A percentile compares a stretch with the other conserved stretches of the same genome.
These are phyloP conservation scores for Nitzschia sp. DNA, from an alignment of 108 stramenopile genomes.

Conservation along the genomic window DNA sequence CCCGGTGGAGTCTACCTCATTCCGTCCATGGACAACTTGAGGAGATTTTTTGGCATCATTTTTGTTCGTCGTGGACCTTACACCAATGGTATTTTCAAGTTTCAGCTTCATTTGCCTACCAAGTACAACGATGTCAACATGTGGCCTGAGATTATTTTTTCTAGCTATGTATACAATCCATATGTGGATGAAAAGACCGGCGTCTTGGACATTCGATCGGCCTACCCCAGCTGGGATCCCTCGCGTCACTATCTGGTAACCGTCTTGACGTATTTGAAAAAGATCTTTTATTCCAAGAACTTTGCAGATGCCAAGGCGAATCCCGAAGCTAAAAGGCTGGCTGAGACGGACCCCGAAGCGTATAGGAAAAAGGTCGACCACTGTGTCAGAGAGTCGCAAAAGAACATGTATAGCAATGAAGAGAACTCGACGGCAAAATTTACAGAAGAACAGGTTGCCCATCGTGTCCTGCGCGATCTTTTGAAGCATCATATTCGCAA, in stretches of 20 bases:
- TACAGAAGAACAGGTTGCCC: constrained; percentile 61
- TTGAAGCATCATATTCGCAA: constrained; percentile 63
- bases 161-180: constrained; percentile 85
- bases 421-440: constrained; percentile 67
- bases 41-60: constrained; percentile 90
- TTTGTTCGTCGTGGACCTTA: constrained; percentile 91
- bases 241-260: constrained; percentile 89
- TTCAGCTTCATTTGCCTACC: constrained; percentile 74
- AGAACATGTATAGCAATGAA: constrained; percentile 71
- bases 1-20: constrained; percentile 93
- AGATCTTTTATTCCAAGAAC: constrained; percentile 93
- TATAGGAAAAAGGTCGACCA: constrained; percentile 68
- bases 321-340: constrained; percentile 56
- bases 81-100: constrained; percentile 95
- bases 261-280: constrained; percentile 94
- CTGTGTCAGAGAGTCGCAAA: constrained; percentile 79
- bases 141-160: constrained; percentile 84
- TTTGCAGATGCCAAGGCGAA: constrained; percentile 75
- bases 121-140: constrained; percentile 88
- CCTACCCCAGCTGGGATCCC: constrained; percentile 90
- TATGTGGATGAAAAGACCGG: constrained; percentile 85
- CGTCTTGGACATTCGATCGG: constrained; percentile 72
- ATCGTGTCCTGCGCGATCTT: constrained; percentile 73
- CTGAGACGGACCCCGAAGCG: constrained; percentile 51
- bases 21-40: constrained; percentile 77